Percentiles rank a stretch among this genome's conserved stretches.
Evolutionary conservation across 305 asterid species (phyloP).

Genomic region (Solanum hybrid): DNA sequence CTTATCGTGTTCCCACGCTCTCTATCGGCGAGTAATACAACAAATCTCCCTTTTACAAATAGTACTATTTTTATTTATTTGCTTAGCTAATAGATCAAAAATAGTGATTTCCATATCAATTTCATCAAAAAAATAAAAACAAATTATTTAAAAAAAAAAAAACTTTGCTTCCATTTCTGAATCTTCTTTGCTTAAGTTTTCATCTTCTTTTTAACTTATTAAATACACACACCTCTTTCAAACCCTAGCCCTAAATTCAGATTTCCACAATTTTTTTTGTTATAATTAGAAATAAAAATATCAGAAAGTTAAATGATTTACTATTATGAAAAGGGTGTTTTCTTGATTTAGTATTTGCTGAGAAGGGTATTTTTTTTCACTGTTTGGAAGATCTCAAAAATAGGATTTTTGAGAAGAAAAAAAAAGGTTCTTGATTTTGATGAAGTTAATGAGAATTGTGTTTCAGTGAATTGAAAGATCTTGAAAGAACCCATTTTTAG

Average conservation of each 20-base stretch:
- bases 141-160: neutral
- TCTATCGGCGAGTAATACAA: neutral
- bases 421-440: neutral
- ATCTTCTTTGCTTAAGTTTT: slow-evolving; percentile 1
- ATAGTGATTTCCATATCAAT: neutral
- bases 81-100: neutral
- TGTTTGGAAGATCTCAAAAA: slow-evolving; percentile 1
- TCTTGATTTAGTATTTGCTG: neutral
- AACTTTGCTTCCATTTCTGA: neutral
- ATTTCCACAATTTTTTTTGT: neutral
- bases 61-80: neutral
- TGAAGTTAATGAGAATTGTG: neutral
- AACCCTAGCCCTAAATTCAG: slow-evolving; percentile 1
- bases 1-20: neutral
- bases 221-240: neutral
- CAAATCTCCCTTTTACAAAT: neutral
- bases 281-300: neutral
- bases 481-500: neutral
- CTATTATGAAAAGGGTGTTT: neutral
- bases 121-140: neutral
- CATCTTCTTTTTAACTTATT: neutral
- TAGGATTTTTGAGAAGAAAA: neutral
- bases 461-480: neutral
- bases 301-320: neutral
- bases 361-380: neutral